phyloP scores from a whole-genome alignment of 257 asterid genomes.

The Ilex asprella region DNA sequence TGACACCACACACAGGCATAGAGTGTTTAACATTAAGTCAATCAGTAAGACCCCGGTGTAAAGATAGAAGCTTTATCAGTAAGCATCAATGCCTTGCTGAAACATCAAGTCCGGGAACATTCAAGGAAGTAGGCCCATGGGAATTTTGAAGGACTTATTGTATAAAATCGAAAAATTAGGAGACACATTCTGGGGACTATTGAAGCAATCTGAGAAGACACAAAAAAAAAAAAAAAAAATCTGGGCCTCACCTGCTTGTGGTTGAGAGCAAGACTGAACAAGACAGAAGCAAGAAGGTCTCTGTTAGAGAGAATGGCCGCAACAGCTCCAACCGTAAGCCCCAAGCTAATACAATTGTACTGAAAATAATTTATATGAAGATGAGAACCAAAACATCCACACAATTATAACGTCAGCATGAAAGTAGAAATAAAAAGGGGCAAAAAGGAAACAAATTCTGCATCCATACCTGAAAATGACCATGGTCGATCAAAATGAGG shows the following conservation, averaged over 20 bases:
- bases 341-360: slow-evolving; percentile 97
- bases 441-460: not conserved
- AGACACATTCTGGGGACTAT: no score
- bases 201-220: not conserved
- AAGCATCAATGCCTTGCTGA: no score
- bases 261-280: slow-evolving; percentile 90
- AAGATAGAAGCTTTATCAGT: no score
- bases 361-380: slow-evolving; percentile 18
- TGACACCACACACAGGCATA: no score
- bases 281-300: slow-evolving; percentile 68
- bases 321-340: slow-evolving; percentile 76
- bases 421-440: not conserved
- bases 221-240: slow-evolving; percentile 2
- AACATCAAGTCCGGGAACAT: no score
- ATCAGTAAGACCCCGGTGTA: no score
- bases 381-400: slow-evolving; percentile 14
- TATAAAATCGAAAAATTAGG: no score
- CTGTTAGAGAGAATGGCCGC: slow-evolving; percentile 72
- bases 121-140: no score
- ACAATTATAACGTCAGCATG: not conserved
- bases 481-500: slow-evolving; percentile 90
- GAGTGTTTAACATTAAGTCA: no score
- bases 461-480: slow-evolving; percentile 78
- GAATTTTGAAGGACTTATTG: no score
- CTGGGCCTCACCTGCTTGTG: slow-evolving; percentile 72